These are phyloP conservation scores for Asterophora parasitica DNA, from an alignment of 768 basidiomycete species.

Conservation along the genomic window DNA sequence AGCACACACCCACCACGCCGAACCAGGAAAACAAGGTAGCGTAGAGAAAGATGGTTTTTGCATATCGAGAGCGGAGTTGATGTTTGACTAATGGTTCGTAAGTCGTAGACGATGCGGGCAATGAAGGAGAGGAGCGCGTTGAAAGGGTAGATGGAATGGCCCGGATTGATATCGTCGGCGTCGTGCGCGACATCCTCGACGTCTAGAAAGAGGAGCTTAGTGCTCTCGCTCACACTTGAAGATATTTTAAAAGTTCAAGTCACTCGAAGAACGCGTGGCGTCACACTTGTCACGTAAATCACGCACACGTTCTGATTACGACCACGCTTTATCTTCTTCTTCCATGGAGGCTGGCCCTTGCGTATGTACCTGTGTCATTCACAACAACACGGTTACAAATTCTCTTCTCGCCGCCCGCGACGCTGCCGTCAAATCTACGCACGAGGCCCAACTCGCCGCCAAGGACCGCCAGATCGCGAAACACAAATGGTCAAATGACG, in stretches of 20 bases:
- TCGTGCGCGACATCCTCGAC: constrained; percentile 14
- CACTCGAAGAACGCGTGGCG: background rate
- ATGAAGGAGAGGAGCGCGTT: constrained; percentile 45
- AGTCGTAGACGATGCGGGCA: constrained; percentile 52
- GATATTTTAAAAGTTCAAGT: too few relatives aligned
- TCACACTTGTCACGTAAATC: background rate
- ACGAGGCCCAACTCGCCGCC: constrained; percentile 26
- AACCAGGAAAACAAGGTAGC: constrained; percentile 46
- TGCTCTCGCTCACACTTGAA: too few relatives aligned
- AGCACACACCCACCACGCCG: constrained; percentile 29
- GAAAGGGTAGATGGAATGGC: constrained; percentile 44
- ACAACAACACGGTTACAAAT: too few relatives aligned
- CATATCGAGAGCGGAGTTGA: constrained; percentile 56
- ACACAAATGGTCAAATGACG: constrained; percentile 29
- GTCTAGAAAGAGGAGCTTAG: background rate
- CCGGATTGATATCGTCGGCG: constrained; percentile 36
- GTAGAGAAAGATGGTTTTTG: constrained; percentile 46
- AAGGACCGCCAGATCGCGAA: constrained; percentile 28
- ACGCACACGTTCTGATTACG: too few relatives aligned
- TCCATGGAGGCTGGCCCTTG: background rate
- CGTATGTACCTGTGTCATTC: too few relatives aligned
- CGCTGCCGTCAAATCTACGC: constrained; percentile 29
- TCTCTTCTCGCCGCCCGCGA: constrained; percentile 15
- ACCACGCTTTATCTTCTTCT: background rate
- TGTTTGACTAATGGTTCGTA: constrained; percentile 67